A percentile compares a stretch with the other conserved stretches of the same genome.
Conservation (phyloP, 768 basidiomycete genomes). For the Candolleomyces eurysporus region DNA sequence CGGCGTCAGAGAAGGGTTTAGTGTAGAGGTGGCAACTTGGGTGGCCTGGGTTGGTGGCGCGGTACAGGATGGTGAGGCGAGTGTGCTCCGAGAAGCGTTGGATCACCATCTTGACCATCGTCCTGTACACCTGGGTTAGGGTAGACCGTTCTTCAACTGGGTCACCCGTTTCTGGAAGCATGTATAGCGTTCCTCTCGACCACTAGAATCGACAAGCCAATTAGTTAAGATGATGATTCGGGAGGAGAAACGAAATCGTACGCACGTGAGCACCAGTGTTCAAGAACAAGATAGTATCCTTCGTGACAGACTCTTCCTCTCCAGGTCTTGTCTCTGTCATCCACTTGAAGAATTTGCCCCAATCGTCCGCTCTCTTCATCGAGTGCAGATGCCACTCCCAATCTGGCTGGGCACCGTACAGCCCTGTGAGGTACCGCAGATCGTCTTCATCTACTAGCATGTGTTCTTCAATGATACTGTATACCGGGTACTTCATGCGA, state of each 20-base stretch:
- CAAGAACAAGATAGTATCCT: slow-evolving; percentile 15
- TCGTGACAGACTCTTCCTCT: slow-evolving; percentile 8
- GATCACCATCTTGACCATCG: slow-evolving; percentile 10
- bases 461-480: slow-evolving; percentile 15
- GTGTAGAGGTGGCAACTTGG: background rate
- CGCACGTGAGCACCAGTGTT: slow-evolving; percentile 16
- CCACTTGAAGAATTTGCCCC: slow-evolving; percentile 14
- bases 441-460: slow-evolving; percentile 14
- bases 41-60: background rate
- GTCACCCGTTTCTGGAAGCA: slow-evolving; percentile 11
- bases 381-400: slow-evolving; percentile 11
- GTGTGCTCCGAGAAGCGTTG: background rate
- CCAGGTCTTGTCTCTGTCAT: slow-evolving; percentile 4
- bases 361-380: slow-evolving; percentile 13
- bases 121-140: slow-evolving; percentile 9
- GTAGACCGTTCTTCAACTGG: slow-evolving; percentile 5
- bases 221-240: too few relatives aligned
- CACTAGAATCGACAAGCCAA: too few relatives aligned
- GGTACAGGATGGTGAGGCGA: background rate
- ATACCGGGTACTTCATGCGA: slow-evolving; percentile 11
- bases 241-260: too few relatives aligned
- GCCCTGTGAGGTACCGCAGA: slow-evolving; percentile 8
- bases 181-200: slow-evolving; percentile 15
- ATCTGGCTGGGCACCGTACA: slow-evolving; percentile 9
- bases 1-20: background rate